These are phyloP conservation scores for Penicillium manginii DNA, from an alignment of 495 filamentous ascomycete genomes.

Conservation along the genomic window DNA sequence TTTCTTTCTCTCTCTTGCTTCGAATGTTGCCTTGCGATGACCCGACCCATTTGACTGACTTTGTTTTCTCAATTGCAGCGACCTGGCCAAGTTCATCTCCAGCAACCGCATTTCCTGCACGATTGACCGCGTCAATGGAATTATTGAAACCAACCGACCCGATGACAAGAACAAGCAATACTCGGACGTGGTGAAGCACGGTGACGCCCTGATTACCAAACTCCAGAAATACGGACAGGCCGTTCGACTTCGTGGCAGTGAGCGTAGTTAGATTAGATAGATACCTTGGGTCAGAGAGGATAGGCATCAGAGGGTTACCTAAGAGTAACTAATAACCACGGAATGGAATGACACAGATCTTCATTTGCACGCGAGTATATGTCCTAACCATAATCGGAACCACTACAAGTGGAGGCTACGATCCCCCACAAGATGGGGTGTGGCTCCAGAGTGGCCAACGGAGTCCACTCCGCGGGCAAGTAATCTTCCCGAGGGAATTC, in stretches of 20 bases:
- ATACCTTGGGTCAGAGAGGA: neutral
- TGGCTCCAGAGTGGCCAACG: constrained; percentile 21
- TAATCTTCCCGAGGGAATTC: constrained; percentile 26
- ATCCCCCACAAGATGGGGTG: constrained; percentile 25
- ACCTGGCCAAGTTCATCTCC: constrained; percentile 96
- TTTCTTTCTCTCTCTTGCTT: neutral
- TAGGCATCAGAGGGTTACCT: neutral
- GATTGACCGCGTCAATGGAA: constrained; percentile 94
- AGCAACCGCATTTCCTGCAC: constrained; percentile 92
- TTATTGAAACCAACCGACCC: constrained; percentile 96
- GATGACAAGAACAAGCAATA: constrained; percentile 99
- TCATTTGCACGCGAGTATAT: neutral
- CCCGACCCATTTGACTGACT: constrained; percentile 3
- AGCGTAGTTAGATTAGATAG: constrained; percentile 62
- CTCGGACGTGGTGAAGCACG: constrained; percentile 93
- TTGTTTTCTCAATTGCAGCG: constrained; percentile 53
- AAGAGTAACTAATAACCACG: neutral
- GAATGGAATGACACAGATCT: neutral
- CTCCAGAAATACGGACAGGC: constrained; percentile 98
- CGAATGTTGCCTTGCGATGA: neutral
- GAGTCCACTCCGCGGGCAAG: constrained; percentile 19
- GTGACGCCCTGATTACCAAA: constrained; percentile 96
- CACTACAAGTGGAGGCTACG: neutral
- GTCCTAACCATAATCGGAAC: too few relatives aligned
- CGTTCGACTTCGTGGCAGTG: constrained; percentile 90